These are phyloP conservation scores for Phytophthora rubi DNA, from an alignment of 352 stramenopile genomes.

Conservation along the genomic window DNA sequence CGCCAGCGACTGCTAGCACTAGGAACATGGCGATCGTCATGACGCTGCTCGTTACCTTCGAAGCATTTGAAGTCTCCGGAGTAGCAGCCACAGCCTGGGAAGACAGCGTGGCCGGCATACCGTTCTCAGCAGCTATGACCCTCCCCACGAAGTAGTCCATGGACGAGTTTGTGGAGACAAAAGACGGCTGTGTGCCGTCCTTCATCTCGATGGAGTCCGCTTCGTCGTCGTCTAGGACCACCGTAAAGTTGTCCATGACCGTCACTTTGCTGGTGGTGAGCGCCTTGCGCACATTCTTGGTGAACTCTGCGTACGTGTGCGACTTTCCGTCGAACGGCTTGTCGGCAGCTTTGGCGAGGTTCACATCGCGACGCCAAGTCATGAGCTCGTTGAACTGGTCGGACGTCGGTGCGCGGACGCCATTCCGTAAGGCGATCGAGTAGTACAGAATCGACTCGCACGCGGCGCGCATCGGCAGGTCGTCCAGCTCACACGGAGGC, in stretches of 20 bases:
- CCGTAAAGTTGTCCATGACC: conserved; percentile 49
- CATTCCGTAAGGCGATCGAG: conserved; percentile 47
- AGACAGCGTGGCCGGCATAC: neutral
- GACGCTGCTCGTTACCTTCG: neutral
- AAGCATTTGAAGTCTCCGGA: conserved; percentile 21
- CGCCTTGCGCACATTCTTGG: conserved; percentile 44
- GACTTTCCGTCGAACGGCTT: conserved; percentile 62
- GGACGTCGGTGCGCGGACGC: conserved; percentile 34
- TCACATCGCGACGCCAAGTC: conserved; percentile 57
- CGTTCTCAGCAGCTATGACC: conserved; percentile 32
- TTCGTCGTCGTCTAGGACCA: conserved; percentile 35
- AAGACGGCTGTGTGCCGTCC: conserved; percentile 39
- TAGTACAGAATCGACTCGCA: conserved; percentile 75
- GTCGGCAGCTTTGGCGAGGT: conserved; percentile 52
- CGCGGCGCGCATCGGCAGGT: conserved; percentile 57
- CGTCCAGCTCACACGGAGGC: conserved; percentile 54
- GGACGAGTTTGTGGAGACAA: conserved; percentile 39
- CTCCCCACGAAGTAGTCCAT: conserved; percentile 39
- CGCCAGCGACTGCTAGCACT: conserved; percentile 4
- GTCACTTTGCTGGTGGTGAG: conserved; percentile 48
- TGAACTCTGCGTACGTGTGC: conserved; percentile 55
- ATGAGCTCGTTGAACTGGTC: conserved; percentile 58
- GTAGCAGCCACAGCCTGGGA: conserved; percentile 25
- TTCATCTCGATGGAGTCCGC: conserved; percentile 38
- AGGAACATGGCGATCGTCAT: conserved; percentile 18